Evolutionary conservation across 306 rosid genomes (phyloP).

Genomic region (Quercus mongolica): DNA sequence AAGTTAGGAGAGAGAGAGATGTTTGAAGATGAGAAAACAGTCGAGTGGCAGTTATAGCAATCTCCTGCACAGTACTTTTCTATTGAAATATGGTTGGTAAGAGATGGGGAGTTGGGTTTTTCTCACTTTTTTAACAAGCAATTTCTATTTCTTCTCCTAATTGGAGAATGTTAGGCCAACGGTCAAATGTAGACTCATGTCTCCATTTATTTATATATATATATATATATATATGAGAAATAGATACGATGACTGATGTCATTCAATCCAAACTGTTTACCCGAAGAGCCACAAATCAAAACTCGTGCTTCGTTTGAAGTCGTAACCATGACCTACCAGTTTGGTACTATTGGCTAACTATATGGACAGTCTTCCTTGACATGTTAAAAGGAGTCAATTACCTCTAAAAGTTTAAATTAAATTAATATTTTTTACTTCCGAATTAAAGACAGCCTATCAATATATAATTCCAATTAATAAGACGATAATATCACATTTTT

Average conservation of each 20-base stretch:
- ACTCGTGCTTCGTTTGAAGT: not conserved
- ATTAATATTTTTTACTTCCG: too few species aligned
- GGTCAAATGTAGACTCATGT: slow-evolving; percentile 36
- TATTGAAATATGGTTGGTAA: slow-evolving; percentile 49
- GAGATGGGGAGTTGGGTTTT: slow-evolving; percentile 21
- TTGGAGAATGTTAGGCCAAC: slow-evolving; percentile 62
- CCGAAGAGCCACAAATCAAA: not conserved
- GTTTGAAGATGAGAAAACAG: slow-evolving; percentile 47
- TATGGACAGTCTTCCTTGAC: not conserved
- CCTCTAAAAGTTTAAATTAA: too few species aligned
- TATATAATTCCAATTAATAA: too few species aligned
- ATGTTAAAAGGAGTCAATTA: not conserved
- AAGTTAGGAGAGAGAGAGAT: slow-evolving; percentile 16
- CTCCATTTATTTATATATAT: slow-evolving; percentile 16
- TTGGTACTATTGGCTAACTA: not conserved
- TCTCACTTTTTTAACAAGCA: slow-evolving; percentile 52
- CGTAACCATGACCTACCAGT: not conserved
- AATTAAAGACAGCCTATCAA: too few species aligned
- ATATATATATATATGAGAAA: not conserved
- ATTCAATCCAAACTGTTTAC: not conserved
- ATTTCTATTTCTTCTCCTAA: slow-evolving; percentile 28
- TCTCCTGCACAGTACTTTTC: slow-evolving; percentile 4
- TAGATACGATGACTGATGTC: not conserved
- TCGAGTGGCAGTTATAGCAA: slow-evolving; percentile 29
- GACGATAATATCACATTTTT: too few species aligned